phyloP scores from a whole-genome alignment of 2,329 filamentous ascomycete genomes.

The Ambrosiella cleistominuta region DNA sequence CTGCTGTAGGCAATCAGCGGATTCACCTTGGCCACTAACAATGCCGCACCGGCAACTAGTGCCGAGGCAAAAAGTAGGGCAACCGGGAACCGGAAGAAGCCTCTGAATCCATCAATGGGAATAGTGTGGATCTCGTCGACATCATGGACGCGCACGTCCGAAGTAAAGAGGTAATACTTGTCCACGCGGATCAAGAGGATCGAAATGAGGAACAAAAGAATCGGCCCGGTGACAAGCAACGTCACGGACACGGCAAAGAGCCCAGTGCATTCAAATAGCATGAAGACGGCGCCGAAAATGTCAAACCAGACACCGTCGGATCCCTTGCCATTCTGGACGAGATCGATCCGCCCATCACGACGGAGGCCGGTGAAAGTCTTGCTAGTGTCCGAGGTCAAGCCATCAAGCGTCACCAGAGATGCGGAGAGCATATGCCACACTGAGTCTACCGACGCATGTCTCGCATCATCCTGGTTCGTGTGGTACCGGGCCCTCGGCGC shows the following conservation, averaged over 20 bases:
- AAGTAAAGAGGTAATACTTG: constrained; percentile 78
- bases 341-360: constrained; percentile 36
- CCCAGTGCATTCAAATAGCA: constrained; percentile 60
- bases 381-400: constrained; percentile 51
- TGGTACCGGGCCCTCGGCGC: constrained; percentile 76
- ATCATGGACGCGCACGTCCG: constrained; percentile 36
- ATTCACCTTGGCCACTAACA: constrained; percentile 66
- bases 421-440: constrained; percentile 94
- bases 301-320: constrained; percentile 83
- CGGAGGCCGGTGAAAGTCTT: constrained; percentile 45
- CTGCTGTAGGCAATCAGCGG: constrained; percentile 84
- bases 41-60: constrained; percentile 54
- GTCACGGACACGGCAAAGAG: constrained; percentile 80
- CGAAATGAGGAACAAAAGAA: constrained; percentile 52
- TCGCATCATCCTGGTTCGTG: constrained; percentile 71
- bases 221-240: constrained; percentile 60
- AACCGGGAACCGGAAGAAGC: constrained; percentile 70
- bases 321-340: constrained; percentile 48
- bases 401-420: constrained; percentile 55
- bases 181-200: constrained; percentile 52
- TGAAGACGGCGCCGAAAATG: constrained; percentile 63
- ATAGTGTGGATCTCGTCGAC: constrained; percentile 45
- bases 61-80: constrained; percentile 50
- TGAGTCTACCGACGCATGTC: constrained; percentile 51
- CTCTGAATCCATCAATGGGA: constrained; percentile 55